Base-by-base conservation (phyloP, 2,329 filamentous ascomycete species). In the Penicillium sp. region DNA sequence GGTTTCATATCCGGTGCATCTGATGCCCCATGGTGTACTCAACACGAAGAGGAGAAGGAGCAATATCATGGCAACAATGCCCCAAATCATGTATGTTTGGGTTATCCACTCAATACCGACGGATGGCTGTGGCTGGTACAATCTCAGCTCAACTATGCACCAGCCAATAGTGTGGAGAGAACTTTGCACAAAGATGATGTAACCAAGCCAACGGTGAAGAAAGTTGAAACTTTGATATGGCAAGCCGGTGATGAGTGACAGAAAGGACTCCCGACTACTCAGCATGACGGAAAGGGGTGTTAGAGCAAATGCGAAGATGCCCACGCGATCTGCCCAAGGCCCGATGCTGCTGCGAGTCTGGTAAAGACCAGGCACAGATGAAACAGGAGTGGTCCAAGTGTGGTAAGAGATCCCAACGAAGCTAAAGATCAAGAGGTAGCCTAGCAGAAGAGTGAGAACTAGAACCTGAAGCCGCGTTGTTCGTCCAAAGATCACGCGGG, bases 211-310 rank as follows among this genome's bases (percentile, higher is more conserved):
- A 31, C 88, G 86, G 70, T 91, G 89, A 21, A 92, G 76, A 68
- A 92, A 92, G 72, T 89, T 87, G 80, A 92, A 91, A 65, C 83
- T 85, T 63, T 91, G 89, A 66, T 91, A 90, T 0, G 90, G 88
- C 0, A 92, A 79, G 1, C 90, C 89, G 0, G 89, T 92, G 48
- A 90, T 71, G 14, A 89, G 70, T 0, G 86, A 89, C 4, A 92
- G 80, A 2, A 91, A 76, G 0, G 86, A 89, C 69, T 92, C 89
- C 41, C 89, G 82, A 56, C 80, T 86, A n/a, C 84, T 80, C 13
- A 92, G 79, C 48, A 90, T 73, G 29, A 92, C 75, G 0, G 86
- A 86, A 0, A 92, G 78, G 0, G 89, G 89, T 0, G 89, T 91
- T 10, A 92, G 79, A 0, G 88, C 90, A 64, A 89, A 92, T 1